phyloP scores from a whole-genome alignment of 1,284 basidiomycete genomes.

The Boletellus dicymbophilus region DNA sequence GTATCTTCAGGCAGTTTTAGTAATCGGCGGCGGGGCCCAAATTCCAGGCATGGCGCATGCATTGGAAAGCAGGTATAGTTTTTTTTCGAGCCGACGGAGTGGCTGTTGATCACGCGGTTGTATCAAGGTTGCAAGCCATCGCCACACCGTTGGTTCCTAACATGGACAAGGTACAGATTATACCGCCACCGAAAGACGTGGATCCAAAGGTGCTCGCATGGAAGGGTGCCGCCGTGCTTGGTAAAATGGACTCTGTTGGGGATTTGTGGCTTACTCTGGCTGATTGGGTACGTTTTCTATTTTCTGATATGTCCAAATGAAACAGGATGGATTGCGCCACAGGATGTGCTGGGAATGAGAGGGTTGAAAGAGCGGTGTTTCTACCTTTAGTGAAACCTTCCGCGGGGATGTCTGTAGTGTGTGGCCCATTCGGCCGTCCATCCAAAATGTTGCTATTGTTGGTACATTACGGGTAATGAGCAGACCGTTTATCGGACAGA shows the following conservation, averaged over 20 bases:
- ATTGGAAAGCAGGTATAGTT: conserved; percentile 70
- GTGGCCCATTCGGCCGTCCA: neutral
- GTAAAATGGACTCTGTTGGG: conserved; percentile 85
- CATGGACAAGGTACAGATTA: conserved; percentile 85
- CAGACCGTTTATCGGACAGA: neutral
- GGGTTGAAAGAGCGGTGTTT: conserved; percentile 80
- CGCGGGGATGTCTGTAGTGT: neutral
- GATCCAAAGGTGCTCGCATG: conserved; percentile 90
- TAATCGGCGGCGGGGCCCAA: conserved; percentile 82
- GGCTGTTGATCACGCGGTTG: conserved; percentile 7
- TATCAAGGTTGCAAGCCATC: conserved; percentile 70
- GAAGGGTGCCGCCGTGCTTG: conserved; percentile 96
- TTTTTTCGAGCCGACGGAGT: conserved; percentile 3
- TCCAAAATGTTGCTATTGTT: neutral
- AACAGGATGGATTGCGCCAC: conserved; percentile 14
- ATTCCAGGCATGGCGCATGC: conserved; percentile 79
- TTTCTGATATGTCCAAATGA: conserved; percentile 1
- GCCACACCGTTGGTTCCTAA: conserved; percentile 78
- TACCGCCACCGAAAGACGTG: conserved; percentile 91
- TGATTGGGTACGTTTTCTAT: conserved; percentile 79
- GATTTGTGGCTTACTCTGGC: conserved; percentile 88
- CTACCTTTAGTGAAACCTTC: conserved; percentile 48
- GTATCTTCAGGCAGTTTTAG: conserved; percentile 85
- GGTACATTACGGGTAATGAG: conserved; percentile 19
- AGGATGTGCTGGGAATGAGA: conserved; percentile 79